Evolutionary conservation across 208 protist species (phyloP).

Genomic region (Leishmania braziliensis): DNA sequence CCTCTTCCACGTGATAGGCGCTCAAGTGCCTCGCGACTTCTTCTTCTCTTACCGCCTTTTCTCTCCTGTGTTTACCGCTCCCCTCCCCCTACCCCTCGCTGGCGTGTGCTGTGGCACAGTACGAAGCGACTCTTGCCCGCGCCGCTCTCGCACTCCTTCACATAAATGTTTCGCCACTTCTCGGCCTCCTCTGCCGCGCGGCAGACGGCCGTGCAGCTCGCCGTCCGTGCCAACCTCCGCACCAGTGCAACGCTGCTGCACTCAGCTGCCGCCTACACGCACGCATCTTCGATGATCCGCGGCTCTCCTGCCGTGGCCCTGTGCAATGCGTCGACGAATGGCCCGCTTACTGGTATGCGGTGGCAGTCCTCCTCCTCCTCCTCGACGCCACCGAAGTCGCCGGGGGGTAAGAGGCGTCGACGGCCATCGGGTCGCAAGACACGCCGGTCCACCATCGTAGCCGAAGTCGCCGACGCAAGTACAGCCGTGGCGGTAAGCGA

Average conservation of each 20-base stretch:
- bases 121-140: not conserved
- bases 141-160: not conserved
- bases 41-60: conserved; percentile 1
- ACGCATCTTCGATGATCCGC: not conserved
- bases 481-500: not conserved
- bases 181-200: conserved; percentile 2
- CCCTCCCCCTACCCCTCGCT: not conserved
- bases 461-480: not conserved
- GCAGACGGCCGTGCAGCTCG: conserved; percentile 10
- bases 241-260: not conserved
- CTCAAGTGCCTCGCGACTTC: not conserved
- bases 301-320: not conserved
- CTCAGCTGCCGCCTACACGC: conserved; percentile 2
- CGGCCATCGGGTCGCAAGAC: conserved; percentile 24
- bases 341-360: not conserved
- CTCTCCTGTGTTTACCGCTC: not conserved
- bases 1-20: not conserved
- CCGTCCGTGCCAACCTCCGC: not conserved
- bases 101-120: not conserved
- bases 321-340: not conserved
- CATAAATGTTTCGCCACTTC: conserved; percentile 23
- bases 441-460: not conserved
- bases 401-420: conserved; percentile 18
- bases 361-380: conserved; percentile 21
- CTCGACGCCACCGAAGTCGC: not conserved